These are phyloP conservation scores for Aspergillus texensis DNA, from an alignment of 2,329 filamentous ascomycete species.

Conservation along the genomic window DNA sequence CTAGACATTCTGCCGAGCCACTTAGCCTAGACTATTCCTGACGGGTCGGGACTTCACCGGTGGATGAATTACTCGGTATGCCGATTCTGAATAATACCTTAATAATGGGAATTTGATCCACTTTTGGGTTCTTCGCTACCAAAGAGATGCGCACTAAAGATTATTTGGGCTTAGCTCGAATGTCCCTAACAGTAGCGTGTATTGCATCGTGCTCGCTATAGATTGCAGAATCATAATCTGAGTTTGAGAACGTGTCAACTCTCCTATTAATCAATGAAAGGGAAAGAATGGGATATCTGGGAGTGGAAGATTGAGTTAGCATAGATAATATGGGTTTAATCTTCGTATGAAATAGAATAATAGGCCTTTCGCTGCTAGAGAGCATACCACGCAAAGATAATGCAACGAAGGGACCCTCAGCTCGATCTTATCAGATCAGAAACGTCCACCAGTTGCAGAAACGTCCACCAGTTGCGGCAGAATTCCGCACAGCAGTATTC, in stretches of 20 bases:
- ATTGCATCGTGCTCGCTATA: neutral
- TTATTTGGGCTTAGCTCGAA: neutral
- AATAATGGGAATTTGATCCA: neutral
- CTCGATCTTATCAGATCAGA: slow-evolving; percentile 1
- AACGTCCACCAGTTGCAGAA: neutral
- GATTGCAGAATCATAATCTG: neutral
- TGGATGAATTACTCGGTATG: slow-evolving; percentile 1
- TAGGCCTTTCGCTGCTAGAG: no score
- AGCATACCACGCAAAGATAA: neutral
- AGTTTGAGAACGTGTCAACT: neutral
- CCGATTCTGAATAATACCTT: slow-evolving; percentile 4
- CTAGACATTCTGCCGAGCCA: slow-evolving; percentile 1
- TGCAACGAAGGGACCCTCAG: neutral
- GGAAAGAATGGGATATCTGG: neutral
- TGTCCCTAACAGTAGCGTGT: slow-evolving; percentile 3
- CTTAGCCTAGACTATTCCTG: neutral
- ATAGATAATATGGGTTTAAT: neutral
- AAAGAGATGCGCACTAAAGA: neutral
- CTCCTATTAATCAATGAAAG: neutral
- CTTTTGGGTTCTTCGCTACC: neutral
- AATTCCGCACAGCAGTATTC: neutral
- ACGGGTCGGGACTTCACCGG: neutral
- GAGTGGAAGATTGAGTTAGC: neutral
- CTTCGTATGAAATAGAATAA: neutral
- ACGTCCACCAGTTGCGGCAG: neutral